Evolutionary conservation across 2,329 filamentous ascomycete genomes (phyloP), one percentile per base, ranked within the genome.

Genomic region (Penicillium hesseltinei): DNA sequence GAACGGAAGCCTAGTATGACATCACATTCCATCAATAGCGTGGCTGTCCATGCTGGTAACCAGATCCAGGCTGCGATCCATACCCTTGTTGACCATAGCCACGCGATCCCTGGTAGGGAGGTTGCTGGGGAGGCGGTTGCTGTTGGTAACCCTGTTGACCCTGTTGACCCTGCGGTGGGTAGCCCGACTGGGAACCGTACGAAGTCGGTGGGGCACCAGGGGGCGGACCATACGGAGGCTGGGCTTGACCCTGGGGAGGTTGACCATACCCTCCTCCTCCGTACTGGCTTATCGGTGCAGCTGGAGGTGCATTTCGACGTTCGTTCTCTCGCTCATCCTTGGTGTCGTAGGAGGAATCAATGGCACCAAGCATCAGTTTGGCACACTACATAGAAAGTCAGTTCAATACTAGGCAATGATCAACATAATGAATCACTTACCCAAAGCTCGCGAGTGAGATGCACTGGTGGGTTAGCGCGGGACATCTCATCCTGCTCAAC

Each of bases 401-500:
- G 64, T 52, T 9, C n/a, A 15, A 10, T 35, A n/a, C 9, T 13
- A 40, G 15, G 27, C n/a, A 44, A 33, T 11, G 35, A 19, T 44
- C 9, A 44, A 11, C 21, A 4, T 10, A 2, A 13, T 2, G 46
- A 29, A 43, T 3, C 5, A 60, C 71, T 55, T 69, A 80, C 80
- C 85, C 85, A 88, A 52, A 87, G 80, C 63, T 88, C 85, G 10
- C 84, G 84, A 4, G 85, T 87, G 40, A 88, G 75, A 62, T 87
- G 80, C 29, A 88, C 81, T 4, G 84, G 84, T 8, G 84, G 85
- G 57, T 82, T 80, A 29, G 83, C 82, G 48, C 81, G 80, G 1
- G 82, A 77, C 85, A 88, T 87, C 67, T 88, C 84, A 47, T 85
- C 83, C 60, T 85, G 84, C 69, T 88, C 86, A 62, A 86, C 84